Conservation (phyloP, 2,329 filamentous ascomycete species). For the Talaromyces sp. region DNA sequence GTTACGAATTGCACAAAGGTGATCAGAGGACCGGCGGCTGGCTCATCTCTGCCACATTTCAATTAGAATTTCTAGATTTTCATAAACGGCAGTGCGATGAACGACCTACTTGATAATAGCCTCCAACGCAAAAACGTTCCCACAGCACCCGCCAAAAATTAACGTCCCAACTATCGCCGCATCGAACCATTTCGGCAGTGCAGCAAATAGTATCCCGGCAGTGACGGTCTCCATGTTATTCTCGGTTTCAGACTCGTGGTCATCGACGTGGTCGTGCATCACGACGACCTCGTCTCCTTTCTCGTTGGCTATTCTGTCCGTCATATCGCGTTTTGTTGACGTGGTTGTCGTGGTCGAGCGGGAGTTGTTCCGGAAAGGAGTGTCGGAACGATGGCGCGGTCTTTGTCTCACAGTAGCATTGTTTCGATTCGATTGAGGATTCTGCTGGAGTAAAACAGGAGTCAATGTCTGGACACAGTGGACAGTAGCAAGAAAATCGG, state of each 20-base stretch:
- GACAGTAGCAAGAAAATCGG: background rate
- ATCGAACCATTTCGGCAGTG: conserved; percentile 59
- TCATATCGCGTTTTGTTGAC: background rate
- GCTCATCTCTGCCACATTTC: conserved; percentile 11
- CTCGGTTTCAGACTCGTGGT: background rate
- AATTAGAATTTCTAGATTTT: too few species aligned
- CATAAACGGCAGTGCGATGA: too few species aligned
- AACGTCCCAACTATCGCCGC: conserved; percentile 69
- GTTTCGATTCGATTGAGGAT: background rate
- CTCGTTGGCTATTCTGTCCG: conserved; percentile 3
- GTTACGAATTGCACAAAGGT: conserved; percentile 89
- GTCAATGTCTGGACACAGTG: background rate
- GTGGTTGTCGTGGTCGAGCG: background rate
- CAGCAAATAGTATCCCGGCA: conserved; percentile 25
- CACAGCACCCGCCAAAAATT: conserved; percentile 94
- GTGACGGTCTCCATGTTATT: conserved; percentile 20
- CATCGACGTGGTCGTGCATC: conserved; percentile 1
- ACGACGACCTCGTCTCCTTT: conserved; percentile 5
- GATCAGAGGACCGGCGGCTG: conserved; percentile 66
- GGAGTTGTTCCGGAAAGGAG: background rate
- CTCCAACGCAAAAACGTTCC: conserved; percentile 95
- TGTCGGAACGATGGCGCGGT: background rate
- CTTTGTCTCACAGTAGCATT: conserved; percentile 1
- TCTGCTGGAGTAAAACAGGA: background rate
- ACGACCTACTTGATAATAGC: conserved; percentile 80